Evolutionary conservation across 73 alveolate genomes (phyloP).

Genomic region (Blepharisma japonicum): DNA sequence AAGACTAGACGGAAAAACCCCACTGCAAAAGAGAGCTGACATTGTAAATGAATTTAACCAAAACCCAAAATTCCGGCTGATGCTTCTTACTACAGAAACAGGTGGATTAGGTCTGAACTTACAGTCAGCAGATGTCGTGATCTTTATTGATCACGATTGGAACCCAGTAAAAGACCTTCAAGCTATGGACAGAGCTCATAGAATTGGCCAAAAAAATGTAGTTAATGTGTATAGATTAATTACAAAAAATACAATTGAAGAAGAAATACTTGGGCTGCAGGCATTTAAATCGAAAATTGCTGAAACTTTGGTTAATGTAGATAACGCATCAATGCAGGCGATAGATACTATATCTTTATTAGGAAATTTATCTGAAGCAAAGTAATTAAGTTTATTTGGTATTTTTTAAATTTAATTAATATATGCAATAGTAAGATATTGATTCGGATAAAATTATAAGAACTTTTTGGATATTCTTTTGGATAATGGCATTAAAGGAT

Average conservation of each 20-base stretch:
- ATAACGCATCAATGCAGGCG: slow-evolving; percentile 43
- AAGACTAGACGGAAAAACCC: slow-evolving; percentile 48
- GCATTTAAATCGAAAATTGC: slow-evolving; percentile 88
- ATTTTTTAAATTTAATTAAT: no score
- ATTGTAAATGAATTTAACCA: slow-evolving; percentile 89
- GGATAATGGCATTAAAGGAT: no score
- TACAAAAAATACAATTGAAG: slow-evolving; percentile 90
- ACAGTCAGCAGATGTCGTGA: slow-evolving; percentile 98
- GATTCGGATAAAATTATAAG: no score
- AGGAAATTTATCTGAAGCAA: not conserved
- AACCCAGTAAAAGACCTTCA: slow-evolving; percentile 97
- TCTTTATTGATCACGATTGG: slow-evolving; percentile 99
- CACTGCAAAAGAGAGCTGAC: slow-evolving; percentile 49
- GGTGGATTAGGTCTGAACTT: slow-evolving; percentile 99
- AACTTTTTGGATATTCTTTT: no score
- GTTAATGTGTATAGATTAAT: slow-evolving; percentile 97
- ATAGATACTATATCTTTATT: slow-evolving; percentile 24
- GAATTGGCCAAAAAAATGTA: slow-evolving; percentile 97
- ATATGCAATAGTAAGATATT: no score
- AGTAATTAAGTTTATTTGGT: no score
- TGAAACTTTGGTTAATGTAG: slow-evolving; percentile 74
- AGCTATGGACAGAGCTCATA: slow-evolving; percentile 99
- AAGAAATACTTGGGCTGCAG: slow-evolving; percentile 91
- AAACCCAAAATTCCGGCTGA: slow-evolving; percentile 78
- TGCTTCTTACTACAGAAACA: slow-evolving; percentile 92